These are phyloP conservation scores for Ganoderma sinense DNA, from an alignment of 1,284 basidiomycete genomes.

Conservation along the genomic window DNA sequence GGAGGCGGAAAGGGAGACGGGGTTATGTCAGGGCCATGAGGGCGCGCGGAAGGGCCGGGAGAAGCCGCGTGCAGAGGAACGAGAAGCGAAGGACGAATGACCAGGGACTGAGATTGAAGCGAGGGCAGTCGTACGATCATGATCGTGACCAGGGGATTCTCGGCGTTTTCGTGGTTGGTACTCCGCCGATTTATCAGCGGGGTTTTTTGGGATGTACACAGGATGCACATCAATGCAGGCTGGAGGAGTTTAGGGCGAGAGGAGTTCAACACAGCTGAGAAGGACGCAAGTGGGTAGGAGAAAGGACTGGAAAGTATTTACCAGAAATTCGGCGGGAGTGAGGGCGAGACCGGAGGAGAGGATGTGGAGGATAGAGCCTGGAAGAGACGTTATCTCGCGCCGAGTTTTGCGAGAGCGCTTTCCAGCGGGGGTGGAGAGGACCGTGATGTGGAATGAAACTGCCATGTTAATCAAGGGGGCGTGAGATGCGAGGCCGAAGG, in stretches of 20 bases:
- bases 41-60: background rate
- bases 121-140: slow-evolving; percentile 1
- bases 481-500: background rate
- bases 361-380: background rate
- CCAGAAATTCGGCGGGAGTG: background rate
- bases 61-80: background rate
- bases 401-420: background rate
- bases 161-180: background rate
- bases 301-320: background rate
- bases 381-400: background rate
- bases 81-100: background rate
- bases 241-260: background rate
- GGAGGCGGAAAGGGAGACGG: background rate
- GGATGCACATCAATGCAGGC: background rate
- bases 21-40: background rate
- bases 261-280: background rate
- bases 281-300: background rate
- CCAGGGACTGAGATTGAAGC: background rate
- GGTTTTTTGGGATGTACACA: background rate
- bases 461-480: background rate
- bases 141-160: slow-evolving; percentile 3
- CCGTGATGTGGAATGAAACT: background rate
- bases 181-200: background rate
- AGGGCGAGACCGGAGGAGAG: background rate
- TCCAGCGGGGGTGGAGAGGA: background rate